Percentiles rank a stretch among this genome's conserved stretches.
These are phyloP conservation scores for Cladophialophora exuberans DNA, from an alignment of 2,329 filamentous ascomycete species.

Conservation along the genomic window DNA sequence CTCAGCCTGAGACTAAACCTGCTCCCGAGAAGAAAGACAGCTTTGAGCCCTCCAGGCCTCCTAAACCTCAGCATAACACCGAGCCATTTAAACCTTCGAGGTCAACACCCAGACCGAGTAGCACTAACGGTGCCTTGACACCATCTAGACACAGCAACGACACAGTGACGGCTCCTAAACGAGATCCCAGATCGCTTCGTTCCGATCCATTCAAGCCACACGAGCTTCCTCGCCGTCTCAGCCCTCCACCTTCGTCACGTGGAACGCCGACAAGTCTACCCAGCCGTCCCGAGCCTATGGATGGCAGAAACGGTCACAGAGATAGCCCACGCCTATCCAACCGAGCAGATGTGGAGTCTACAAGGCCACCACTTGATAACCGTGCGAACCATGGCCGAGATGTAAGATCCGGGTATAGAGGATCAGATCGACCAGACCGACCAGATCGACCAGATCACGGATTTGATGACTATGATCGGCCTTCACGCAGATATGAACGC, in stretches of 20 bases:
- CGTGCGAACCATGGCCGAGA: constrained; percentile 40
- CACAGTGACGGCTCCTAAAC: constrained; percentile 9
- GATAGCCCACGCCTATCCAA: constrained; percentile 42
- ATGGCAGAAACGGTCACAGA: constrained; percentile 40
- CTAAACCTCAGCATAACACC: constrained; percentile 14
- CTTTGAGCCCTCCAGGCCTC: constrained; percentile 9
- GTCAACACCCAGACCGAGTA: constrained; percentile 11
- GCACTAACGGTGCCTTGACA: constrained; percentile 21
- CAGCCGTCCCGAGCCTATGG: constrained; percentile 37
- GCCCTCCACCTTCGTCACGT: constrained; percentile 37
- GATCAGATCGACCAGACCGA: constrained; percentile 34
- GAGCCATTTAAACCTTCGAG: constrained; percentile 20
- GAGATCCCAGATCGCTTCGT: constrained; percentile 22
- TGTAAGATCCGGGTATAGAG: constrained; percentile 41
- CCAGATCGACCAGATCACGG: constrained; percentile 37
- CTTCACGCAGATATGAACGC: constrained; percentile 42
- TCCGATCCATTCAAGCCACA: constrained; percentile 24
- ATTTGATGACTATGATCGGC: constrained; percentile 41
- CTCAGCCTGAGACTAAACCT: constrained; percentile 24
- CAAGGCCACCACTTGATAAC: constrained; percentile 38
- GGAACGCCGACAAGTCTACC: constrained; percentile 43
- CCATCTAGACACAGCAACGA: constrained; percentile 19
- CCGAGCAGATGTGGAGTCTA: constrained; percentile 32
- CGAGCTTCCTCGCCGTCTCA: constrained; percentile 43
- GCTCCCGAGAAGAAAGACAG: constrained; percentile 25